These are phyloP conservation scores for Penicillium cataractarum DNA, from an alignment of 495 filamentous ascomycete genomes.

Conservation along the genomic window DNA sequence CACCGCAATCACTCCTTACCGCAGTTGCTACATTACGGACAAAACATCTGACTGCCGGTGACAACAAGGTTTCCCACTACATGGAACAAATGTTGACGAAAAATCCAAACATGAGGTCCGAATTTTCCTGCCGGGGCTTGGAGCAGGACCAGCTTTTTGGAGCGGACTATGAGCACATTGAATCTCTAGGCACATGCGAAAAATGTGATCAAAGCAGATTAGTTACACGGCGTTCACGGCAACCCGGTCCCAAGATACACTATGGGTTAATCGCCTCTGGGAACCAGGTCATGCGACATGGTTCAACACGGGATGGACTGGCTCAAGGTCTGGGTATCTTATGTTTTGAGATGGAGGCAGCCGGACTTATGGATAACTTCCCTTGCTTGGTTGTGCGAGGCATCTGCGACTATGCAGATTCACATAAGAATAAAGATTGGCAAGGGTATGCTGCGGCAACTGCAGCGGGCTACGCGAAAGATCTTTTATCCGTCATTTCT, in stretches of 20 bases:
- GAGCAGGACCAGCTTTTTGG: background rate
- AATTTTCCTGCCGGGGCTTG: background rate
- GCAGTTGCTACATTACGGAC: background rate
- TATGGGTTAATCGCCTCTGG: background rate
- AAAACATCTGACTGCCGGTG: background rate
- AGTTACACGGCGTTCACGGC: background rate
- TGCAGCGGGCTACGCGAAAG: background rate
- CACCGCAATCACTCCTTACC: background rate
- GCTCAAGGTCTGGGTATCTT: background rate
- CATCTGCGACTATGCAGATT: slow-evolving; percentile 16
- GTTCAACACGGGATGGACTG: background rate
- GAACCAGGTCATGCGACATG: background rate
- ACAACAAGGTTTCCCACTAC: background rate
- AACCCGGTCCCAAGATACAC: background rate
- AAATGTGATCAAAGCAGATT: background rate
- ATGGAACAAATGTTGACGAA: background rate
- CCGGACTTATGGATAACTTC: slow-evolving; percentile 4
- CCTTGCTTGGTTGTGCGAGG: slow-evolving; percentile 14
- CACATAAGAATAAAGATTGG: slow-evolving; percentile 15
- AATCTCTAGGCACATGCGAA: background rate
- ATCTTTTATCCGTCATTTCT: background rate
- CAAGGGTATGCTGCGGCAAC: no score
- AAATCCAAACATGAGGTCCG: background rate
- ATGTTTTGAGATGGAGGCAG: no score
- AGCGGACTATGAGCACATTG: background rate